phyloP scores from a whole-genome alignment of 306 rosid species.

The Pyrus betulifolia region DNA sequence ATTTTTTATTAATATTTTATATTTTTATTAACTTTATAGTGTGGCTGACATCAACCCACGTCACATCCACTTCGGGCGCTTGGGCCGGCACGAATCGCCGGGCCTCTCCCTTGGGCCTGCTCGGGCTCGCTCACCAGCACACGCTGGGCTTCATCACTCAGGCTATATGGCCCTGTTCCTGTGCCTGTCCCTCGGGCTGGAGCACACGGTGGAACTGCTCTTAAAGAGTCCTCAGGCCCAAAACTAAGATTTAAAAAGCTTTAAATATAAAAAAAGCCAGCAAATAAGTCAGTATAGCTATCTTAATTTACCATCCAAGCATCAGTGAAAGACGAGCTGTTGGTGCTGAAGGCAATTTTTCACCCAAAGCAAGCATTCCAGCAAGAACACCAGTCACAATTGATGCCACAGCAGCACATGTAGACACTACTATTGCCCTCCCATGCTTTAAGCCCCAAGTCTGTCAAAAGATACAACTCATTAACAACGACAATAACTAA shows the following conservation, averaged over 20 bases:
- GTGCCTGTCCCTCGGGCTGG: too few species aligned
- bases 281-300: neutral
- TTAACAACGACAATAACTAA: neutral
- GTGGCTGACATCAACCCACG: too few species aligned
- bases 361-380: conserved; percentile 97
- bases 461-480: conserved; percentile 29
- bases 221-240: neutral
- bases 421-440: conserved; percentile 81
- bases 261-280: neutral
- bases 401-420: conserved; percentile 96
- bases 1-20: too few species aligned
- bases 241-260: neutral
- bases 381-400: conserved; percentile 93
- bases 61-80: too few species aligned
- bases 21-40: too few species aligned
- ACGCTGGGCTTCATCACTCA: too few species aligned
- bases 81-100: too few species aligned
- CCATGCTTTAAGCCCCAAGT: conserved; percentile 96
- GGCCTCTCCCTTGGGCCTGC: too few species aligned
- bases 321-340: conserved; percentile 66
- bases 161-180: too few species aligned
- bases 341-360: conserved; percentile 79
- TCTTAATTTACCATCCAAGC: conserved; percentile 77
- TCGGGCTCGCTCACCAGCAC: too few species aligned
- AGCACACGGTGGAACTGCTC: too few species aligned